Evolutionary conservation across 1,284 basidiomycete species (phyloP).

Genomic region (Melampsora abietis-canadensis): DNA sequence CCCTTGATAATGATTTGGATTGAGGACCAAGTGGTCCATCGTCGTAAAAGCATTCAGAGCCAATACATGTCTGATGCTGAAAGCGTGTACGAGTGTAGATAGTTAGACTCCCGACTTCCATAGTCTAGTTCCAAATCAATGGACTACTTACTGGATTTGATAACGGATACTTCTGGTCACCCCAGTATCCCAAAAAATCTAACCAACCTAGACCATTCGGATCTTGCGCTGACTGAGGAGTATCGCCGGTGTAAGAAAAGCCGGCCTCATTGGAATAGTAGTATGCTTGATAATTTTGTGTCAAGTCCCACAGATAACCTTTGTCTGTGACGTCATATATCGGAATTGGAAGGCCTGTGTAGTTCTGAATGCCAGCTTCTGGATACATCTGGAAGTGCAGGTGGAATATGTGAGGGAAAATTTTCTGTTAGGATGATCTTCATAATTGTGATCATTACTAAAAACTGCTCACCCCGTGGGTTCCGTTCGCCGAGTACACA

Average conservation of each 20-base stretch:
- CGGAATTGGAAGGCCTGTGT: constrained; percentile 20
- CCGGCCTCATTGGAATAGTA: constrained; percentile 35
- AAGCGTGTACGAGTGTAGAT: not conserved
- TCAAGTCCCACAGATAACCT: constrained; percentile 30
- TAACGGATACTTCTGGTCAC: constrained; percentile 18
- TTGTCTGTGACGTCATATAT: constrained; percentile 22
- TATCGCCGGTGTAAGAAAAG: constrained; percentile 23
- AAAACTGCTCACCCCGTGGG: constrained; percentile 16
- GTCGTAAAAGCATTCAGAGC: constrained; percentile 24
- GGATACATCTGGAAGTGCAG: constrained; percentile 29
- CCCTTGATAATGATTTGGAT: constrained; percentile 26
- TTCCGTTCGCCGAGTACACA: constrained; percentile 33
- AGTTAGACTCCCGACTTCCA: not conserved
- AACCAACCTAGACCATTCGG: constrained; percentile 19
- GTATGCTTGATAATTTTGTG: constrained; percentile 22
- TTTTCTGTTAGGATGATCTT: not conserved
- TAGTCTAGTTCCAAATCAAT: not conserved
- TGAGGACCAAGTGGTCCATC: constrained; percentile 27
- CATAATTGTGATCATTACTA: not conserved
- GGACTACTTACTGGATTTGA: constrained; percentile 16
- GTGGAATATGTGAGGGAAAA: not conserved
- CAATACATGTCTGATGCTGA: constrained; percentile 34
- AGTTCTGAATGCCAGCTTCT: constrained; percentile 28
- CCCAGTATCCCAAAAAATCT: constrained; percentile 27
- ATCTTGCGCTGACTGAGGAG: constrained; percentile 10